Conservation (phyloP, 1,284 basidiomycete species). For the Coriolopsis trogii region DNA sequence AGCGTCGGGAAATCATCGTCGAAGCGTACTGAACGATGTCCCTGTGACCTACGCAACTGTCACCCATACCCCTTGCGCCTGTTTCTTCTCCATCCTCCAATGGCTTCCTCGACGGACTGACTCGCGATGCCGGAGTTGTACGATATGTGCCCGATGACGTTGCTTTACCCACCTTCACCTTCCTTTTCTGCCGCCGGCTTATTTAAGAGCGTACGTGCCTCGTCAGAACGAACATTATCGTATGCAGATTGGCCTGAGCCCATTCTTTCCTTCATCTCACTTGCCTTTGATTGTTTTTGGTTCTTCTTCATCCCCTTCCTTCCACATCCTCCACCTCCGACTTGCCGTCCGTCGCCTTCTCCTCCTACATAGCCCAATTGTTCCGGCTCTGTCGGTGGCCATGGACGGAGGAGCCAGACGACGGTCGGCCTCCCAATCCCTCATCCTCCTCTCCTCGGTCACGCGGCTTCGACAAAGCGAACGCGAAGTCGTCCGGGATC, state of each 20-base stretch:
- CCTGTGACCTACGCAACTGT: background rate
- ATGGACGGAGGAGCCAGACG: background rate
- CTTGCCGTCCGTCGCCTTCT: background rate
- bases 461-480: background rate
- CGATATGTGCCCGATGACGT: conserved; percentile 28
- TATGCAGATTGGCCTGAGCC: conserved; percentile 28
- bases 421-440: background rate
- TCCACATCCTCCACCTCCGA: background rate
- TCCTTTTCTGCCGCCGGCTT: conserved; percentile 30
- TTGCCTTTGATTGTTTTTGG: conserved; percentile 4
- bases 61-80: conserved; percentile 1
- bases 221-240: conserved; percentile 30
- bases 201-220: conserved; percentile 33
- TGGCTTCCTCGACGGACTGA: conserved; percentile 18
- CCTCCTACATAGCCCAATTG: background rate
- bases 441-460: no score
- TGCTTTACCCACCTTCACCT: conserved; percentile 22
- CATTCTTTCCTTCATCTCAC: conserved; percentile 14
- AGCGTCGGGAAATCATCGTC: conserved; percentile 58
- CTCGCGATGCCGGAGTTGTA: conserved; percentile 24
- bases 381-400: conserved; percentile 14
- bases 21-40: conserved; percentile 53
- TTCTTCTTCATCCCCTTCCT: conserved; percentile 3
- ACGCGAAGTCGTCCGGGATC: conserved; percentile 4
- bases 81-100: background rate